phyloP scores from a whole-genome alignment of 2,329 filamentous ascomycete species.

The Capronia coronata region DNA sequence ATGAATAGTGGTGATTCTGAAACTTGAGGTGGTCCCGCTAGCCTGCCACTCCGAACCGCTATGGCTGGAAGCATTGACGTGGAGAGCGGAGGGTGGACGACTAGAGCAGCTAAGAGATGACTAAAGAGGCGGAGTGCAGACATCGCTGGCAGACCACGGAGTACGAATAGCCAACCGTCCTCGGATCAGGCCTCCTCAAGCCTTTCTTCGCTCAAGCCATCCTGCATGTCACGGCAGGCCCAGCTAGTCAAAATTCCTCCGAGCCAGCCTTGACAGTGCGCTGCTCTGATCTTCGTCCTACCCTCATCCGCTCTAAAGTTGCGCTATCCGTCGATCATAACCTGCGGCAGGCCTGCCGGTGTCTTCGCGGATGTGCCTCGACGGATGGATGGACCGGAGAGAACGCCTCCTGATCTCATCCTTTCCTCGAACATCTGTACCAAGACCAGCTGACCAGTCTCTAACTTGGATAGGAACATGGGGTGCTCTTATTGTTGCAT shows the following conservation, averaged over 20 bases:
- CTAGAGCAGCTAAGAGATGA: slow-evolving; percentile 3
- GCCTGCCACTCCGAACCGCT: not conserved
- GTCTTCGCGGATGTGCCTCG: not conserved
- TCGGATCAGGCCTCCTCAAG: slow-evolving; percentile 8
- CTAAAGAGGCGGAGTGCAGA: slow-evolving; percentile 5
- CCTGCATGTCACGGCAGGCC: slow-evolving; percentile 1
- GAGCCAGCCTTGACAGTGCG: not conserved
- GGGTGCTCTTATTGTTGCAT: too few relatives aligned
- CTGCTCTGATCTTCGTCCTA: slow-evolving; percentile 2
- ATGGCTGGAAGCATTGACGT: slow-evolving; percentile 1
- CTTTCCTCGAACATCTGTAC: not conserved
- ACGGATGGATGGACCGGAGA: not conserved
- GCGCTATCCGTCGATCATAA: slow-evolving; percentile 22
- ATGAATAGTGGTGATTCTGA: too few relatives aligned
- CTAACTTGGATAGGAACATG: too few relatives aligned
- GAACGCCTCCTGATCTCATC: not conserved
- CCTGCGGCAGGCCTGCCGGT: not conserved
- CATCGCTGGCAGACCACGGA: too few relatives aligned
- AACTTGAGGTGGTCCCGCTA: slow-evolving; percentile 1
- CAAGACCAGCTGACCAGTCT: not conserved
- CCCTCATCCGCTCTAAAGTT: not conserved
- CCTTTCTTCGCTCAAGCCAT: slow-evolving; percentile 13
- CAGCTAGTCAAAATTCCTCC: slow-evolving; percentile 3
- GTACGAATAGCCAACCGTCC: not conserved
- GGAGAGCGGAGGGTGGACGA: slow-evolving; percentile 13